Evolutionary conservation across 176 grass and related monocot species (phyloP), one percentile per base, ranked within the genome.

Genomic region (Hyparrhenia diplandra): DNA sequence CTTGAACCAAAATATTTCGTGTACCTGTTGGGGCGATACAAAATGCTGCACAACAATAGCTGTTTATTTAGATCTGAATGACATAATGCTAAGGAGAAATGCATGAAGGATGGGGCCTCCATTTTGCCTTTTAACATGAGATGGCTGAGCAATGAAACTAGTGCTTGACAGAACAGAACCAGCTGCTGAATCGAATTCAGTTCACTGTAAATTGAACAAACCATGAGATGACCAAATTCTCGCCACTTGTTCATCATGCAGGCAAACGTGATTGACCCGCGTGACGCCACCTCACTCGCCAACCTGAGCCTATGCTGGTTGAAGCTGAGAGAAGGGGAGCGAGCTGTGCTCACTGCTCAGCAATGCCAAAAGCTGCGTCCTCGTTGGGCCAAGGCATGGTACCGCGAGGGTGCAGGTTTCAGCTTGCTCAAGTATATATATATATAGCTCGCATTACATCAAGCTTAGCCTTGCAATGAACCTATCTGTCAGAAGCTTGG

Each of bases 381-480:
- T 60, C 2, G 21, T 10, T 76, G 52, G 73, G 13, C 73, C 2
- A 76, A 76, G 73, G 54, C 73, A 25, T 76, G 73, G 54, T 76
- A 76, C 13, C 73, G 34, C 27, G 51, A 76, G 73, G 73, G 73
- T 0, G 13, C n/a, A 8, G 73, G 35, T 76, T n/a, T 76, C 32
- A 60, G 21, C 54, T 25, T 76, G 12, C n/a, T 76, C 39, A 76
- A 54, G 73, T 76, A 3, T 42, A 59, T 59, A 8, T 4, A n/a
- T n/a, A 5, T 47, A 12, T 23, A 39, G 73, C 17, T 11, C 10
- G 4, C 35, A 36, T 67, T 27, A 2, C 73, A 24, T 76, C n/a
- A n/a, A 21, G n/a, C 9, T 39, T 8, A 39, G 20, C 4, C 65
- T n/a, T 37, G 17, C 17, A 36, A 21, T n/a, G 7, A 54, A 54